Evolutionary conservation across 1,284 basidiomycete genomes (phyloP), one percentile per base, ranked within the genome.

Genomic region (Hypsizygus ulmarius): DNA sequence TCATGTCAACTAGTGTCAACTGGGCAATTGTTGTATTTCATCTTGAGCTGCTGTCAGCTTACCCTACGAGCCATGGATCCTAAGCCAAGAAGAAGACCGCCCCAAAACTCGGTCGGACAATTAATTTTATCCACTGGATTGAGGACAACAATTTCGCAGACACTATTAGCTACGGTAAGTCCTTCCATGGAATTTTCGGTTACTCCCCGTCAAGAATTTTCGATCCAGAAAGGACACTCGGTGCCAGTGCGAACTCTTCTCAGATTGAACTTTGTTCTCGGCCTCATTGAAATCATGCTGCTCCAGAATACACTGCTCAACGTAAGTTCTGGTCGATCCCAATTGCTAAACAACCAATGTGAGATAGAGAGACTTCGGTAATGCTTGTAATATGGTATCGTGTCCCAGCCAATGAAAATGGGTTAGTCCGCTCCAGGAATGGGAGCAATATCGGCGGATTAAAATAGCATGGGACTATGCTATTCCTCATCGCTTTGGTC

Each of bases 401-500:
- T 37, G 19, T 43, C 15, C n/a, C 9, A n/a, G 27, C 11, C 11
- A 29, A 39, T 18, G 21, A 36, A 36, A n/a, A 39, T 11, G 7
- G 21, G 14, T 12, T 3, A 41, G 15, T 12, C 15, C 8, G 12
- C 12, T 21, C 18, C 3, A 6, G 25, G 11, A 33, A 14, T n/a
- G 9, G 25, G 11, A 27, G 29, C 9, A 14, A n/a, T 35, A 5
- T 27, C 14, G 25, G n/a, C 6, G 16, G 12, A 30, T 32, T 32
- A 8, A 8, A n/a, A 32, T 38, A 36, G 3, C 7, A 25, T 9
- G 39, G 25, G 28, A 29, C 29, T 19, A 36, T 29, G 11, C 58
- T 42, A 68, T 6, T 70, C 67, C 12, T 64, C 63, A n/a, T 77
- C 78, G 52, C 79, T 85, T 58, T 87, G 82, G 57, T 86, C 82